These are phyloP conservation scores for Trichoderma oligosporum DNA, from an alignment of 2,329 filamentous ascomycete species.

Conservation along the genomic window DNA sequence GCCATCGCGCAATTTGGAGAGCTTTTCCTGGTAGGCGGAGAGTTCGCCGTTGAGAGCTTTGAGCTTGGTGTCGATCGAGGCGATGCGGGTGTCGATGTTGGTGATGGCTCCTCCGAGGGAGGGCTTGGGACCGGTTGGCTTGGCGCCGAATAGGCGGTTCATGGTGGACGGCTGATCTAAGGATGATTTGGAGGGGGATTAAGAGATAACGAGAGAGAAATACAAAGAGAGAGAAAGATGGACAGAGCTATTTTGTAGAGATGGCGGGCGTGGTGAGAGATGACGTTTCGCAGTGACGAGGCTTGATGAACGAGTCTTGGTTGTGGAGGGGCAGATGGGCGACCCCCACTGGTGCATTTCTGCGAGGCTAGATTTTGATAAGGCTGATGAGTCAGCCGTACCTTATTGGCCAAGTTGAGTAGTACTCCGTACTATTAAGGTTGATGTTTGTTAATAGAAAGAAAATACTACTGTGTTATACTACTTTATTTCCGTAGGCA, in stretches of 20 bases:
- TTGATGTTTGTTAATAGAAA: no score
- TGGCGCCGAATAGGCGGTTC: conserved; percentile 94
- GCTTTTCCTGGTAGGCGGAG: conserved; percentile 78
- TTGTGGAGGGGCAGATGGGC: conserved; percentile 12
- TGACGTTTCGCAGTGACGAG: conserved; percentile 21
- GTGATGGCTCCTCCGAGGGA: conserved; percentile 78
- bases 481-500: no score
- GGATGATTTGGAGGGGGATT: no score
- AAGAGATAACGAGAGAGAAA: not conserved
- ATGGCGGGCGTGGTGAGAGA: conserved; percentile 2
- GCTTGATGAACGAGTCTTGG: not conserved
- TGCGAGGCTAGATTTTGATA: conserved; percentile 2
- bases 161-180: conserved; percentile 52
- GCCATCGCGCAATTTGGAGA: conserved; percentile 90
- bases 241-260: not conserved
- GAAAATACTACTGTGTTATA: no score
- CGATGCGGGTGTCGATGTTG: conserved; percentile 80
- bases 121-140: conserved; percentile 82
- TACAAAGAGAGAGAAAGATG: not conserved
- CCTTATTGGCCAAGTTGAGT: not conserved
- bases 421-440: no score
- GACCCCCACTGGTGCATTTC: conserved; percentile 5
- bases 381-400: conserved; percentile 10
- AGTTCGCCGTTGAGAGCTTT: conserved; percentile 89
- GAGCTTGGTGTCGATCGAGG: conserved; percentile 90